Evolutionary conservation across 2,329 filamentous ascomycete genomes (phyloP), one percentile per base, ranked within the genome.

Genomic region (Chrysosporium queenslandicum): DNA sequence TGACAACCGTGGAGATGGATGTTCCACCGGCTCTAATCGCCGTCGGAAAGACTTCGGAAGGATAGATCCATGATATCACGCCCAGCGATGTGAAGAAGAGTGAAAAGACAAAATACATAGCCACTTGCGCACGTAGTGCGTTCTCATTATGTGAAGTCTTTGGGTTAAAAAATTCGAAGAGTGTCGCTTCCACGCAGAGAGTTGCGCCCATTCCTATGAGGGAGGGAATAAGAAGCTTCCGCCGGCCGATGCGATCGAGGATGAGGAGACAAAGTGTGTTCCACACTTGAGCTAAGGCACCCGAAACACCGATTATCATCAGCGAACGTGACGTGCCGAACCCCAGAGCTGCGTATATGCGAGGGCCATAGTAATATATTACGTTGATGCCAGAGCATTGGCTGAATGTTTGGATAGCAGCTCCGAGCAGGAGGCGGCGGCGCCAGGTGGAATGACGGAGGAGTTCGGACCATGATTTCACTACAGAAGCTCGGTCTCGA

Each of bases 251-350:
- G 14, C 64, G 69, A 58, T 78, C 74, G 41, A 77, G 60, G 39
- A 74, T 61, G 30, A 64, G 61, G 53, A 77, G 68, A 46, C 73
- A 73, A 4, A 75, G 58, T 0, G 70, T 73, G 55, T 74, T 74
- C 67, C 72, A 77, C 20, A 74, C 61, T 27, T 72, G 72, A 0
- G 74, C 72, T 6, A 78, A 65, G 0, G 74, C 72, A 21, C 74
- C 74, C 58, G 69, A 74, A 56, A 77, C 71, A 2, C 74, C 75
- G 55, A 76, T 72, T 45, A 77, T 74, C 65, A 77, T 70, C 3
- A 77, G 67, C 0, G 74, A 73, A 0, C 67, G 72, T 6, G 68
- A 68, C 0, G 66, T 71, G 1, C 64, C 61, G 39, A 77, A 70
- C 5, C 72, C 72, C 0, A 76, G 65, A 3, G 70, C 65, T 11